Base-by-base conservation (phyloP, 75 land plant species). In the Selaginella tamariscina region DNA sequence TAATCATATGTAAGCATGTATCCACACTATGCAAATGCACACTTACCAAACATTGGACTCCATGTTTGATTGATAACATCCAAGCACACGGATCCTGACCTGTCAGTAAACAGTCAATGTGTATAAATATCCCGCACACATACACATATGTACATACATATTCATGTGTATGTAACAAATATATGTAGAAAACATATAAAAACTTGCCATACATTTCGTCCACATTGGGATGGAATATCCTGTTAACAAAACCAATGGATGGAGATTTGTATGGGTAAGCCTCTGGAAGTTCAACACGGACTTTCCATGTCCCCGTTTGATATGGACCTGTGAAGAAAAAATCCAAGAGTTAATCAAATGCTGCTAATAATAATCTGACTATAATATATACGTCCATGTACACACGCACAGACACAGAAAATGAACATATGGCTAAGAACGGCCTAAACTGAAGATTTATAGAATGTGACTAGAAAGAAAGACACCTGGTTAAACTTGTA, bases 241-340 rank as follows among this genome's bases (percentile, higher is more conserved):
- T 87, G 63, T 84, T 87, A 18, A 79, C 70, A 76, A 87, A 87
- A 8, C 85, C 85, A 32, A 84, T 87, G 0, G 87, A 84, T 24
- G 91, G 91, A 70, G 91, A 84, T 68, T 80, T 82, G 69, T 87
- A 87, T 1, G 91, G 91, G 74, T 87, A 87, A 55, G 82, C 85
- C 72, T 82, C 85, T 32, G 87, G 91, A 22, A 87, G 72, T 67
- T 82, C 87, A 0, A 87, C 87, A 57, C 78, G 79, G 9, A 87
- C 65, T 68, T 76, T 87, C 91, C 91, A 87, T 0, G 77, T 80
- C 24, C 91, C 91, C 29, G 80, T 81, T 33, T 82, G 76, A 67
- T 87, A 87, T 69, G 75, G 83, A 75, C 89, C 86, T 87, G 70
- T 1, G 8, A 21, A n/a, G 21, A 21, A 23, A 5, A n/a, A 59